Percentiles rank a stretch among this genome's conserved stretches.
Evolutionary conservation across 2,329 filamentous ascomycete species (phyloP).

Genomic region (Anisogramma anomala): DNA sequence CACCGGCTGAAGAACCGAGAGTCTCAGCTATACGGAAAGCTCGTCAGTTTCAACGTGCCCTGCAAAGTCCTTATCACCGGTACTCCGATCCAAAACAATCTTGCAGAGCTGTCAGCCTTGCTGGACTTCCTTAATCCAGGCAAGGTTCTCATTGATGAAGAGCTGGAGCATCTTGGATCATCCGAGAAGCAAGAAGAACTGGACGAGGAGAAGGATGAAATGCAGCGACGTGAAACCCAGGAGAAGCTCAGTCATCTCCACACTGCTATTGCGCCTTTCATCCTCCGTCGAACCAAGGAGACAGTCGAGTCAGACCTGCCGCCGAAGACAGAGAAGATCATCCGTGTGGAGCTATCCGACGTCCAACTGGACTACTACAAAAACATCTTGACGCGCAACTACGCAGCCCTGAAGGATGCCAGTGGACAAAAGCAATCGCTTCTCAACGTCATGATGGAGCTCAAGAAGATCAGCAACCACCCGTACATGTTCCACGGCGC

Average conservation of each 20-base stretch:
- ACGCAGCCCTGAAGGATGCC: constrained; percentile 83
- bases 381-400: constrained; percentile 94
- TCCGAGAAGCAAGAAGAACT: constrained; percentile 19
- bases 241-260: constrained; percentile 80
- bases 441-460: constrained; percentile 98
- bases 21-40: constrained; percentile 78
- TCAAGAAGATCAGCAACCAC: constrained; percentile 98
- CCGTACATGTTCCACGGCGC: constrained; percentile 95
- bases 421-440: constrained; percentile 89
- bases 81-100: constrained; percentile 93
- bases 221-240: constrained; percentile 61
- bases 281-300: constrained; percentile 90
- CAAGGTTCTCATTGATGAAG: constrained; percentile 78
- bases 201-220: constrained; percentile 24
- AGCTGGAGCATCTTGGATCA: constrained; percentile 65
- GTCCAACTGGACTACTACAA: constrained; percentile 98
- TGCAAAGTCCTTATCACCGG: constrained; percentile 90
- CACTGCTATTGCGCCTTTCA: constrained; percentile 79
- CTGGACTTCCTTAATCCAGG: constrained; percentile 98
- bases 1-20: constrained; percentile 95
- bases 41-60: constrained; percentile 77
- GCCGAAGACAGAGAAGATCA: constrained; percentile 97
- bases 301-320: constrained; percentile 95
- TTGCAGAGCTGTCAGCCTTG: constrained; percentile 81
- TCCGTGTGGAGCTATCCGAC: constrained; percentile 92